A percentile compares a stretch with the other conserved stretches of the same genome.
Conservation (phyloP, 2,329 filamentous ascomycete species). For the Incumbomyces delicatus region DNA sequence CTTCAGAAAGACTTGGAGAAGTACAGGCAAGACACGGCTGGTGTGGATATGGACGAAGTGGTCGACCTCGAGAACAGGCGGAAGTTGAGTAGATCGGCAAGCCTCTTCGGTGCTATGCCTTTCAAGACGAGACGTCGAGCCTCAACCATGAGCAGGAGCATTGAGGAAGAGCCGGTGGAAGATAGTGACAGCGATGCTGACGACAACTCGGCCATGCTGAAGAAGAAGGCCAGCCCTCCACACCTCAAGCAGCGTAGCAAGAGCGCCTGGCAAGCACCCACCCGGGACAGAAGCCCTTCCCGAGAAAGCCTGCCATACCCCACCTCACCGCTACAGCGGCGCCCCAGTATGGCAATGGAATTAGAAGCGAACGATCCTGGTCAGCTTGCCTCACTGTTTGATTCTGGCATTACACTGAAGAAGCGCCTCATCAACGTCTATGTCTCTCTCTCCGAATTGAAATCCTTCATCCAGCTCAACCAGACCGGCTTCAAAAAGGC, state of each 20-base stretch:
- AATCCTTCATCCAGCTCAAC: conserved; percentile 93
- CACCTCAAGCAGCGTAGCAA: conserved; percentile 24
- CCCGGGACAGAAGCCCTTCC: conserved; percentile 11
- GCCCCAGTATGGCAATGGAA: conserved; percentile 46
- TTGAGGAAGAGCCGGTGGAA: conserved; percentile 47
- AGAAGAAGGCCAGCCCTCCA: conserved; percentile 23
- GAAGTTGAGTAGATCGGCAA: conserved; percentile 34
- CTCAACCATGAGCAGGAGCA: conserved; percentile 35
- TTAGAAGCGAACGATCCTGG: conserved; percentile 68
- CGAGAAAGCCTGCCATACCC: conserved; percentile 44
- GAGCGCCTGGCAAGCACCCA: conserved; percentile 21
- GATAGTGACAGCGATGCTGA: conserved; percentile 31
- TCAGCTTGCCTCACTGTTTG: conserved; percentile 60
- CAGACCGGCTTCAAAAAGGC: conserved; percentile 94
- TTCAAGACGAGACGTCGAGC: conserved; percentile 37
- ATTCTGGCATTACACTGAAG: conserved; percentile 74
- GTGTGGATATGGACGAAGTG: conserved; percentile 33
- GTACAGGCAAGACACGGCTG: conserved; percentile 51
- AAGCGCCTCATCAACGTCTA: conserved; percentile 81
- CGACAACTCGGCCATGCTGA: conserved; percentile 18
- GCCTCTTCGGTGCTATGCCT: conserved; percentile 45
- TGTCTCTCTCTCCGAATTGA: conserved; percentile 86
- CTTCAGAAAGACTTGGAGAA: conserved; percentile 64
- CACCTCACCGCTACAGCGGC: conserved; percentile 45
- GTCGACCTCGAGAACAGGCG: conserved; percentile 34